Percentiles rank a stretch among this genome's conserved stretches.
phyloP scores from a whole-genome alignment of 495 filamentous ascomycete species.

The Aspergillus baeticus region DNA sequence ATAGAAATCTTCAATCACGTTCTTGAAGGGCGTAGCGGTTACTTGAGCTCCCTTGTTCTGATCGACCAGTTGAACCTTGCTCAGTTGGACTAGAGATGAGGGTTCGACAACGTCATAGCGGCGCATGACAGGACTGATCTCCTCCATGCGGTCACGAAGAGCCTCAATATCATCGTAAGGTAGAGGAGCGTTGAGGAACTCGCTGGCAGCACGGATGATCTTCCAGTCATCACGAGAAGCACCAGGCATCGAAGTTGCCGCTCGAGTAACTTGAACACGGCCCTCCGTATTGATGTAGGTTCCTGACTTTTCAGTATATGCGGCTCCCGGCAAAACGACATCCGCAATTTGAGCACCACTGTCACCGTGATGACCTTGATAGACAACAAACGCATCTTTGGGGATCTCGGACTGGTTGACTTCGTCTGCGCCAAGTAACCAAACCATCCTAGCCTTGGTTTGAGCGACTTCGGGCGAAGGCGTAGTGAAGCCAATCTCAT shows the following conservation, averaged over 20 bases:
- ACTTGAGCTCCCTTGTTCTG: conserved; percentile 84
- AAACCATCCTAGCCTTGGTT: conserved; percentile 88
- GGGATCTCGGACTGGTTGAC: conserved; percentile 76
- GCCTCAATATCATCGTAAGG: conserved; percentile 90
- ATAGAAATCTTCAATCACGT: conserved; percentile 90
- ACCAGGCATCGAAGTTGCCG: conserved; percentile 80
- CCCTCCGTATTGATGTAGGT: conserved; percentile 98
- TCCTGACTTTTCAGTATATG: conserved; percentile 96
- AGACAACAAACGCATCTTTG: conserved; percentile 92
- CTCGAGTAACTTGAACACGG: conserved; percentile 86
- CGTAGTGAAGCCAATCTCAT: conserved; percentile 89
- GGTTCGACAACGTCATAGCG: conserved; percentile 89
- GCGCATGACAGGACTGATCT: conserved; percentile 85
- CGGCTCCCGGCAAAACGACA: conserved; percentile 87
- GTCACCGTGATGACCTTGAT: conserved; percentile 98
- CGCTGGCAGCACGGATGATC: conserved; percentile 87
- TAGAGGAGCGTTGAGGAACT: conserved; percentile 83
- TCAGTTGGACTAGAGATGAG: conserved; percentile 64
- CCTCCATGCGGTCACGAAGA: conserved; percentile 88
- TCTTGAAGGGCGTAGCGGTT: conserved; percentile 67
- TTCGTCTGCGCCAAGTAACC: conserved; percentile 96
- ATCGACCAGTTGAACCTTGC: conserved; percentile 90
- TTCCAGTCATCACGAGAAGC: conserved; percentile 97
- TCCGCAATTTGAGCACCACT: conserved; percentile 89
- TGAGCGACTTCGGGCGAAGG: conserved; percentile 75